Evolutionary conservation across 2,329 filamentous ascomycete species (phyloP).

Genomic region (Penicillium digitatum): DNA sequence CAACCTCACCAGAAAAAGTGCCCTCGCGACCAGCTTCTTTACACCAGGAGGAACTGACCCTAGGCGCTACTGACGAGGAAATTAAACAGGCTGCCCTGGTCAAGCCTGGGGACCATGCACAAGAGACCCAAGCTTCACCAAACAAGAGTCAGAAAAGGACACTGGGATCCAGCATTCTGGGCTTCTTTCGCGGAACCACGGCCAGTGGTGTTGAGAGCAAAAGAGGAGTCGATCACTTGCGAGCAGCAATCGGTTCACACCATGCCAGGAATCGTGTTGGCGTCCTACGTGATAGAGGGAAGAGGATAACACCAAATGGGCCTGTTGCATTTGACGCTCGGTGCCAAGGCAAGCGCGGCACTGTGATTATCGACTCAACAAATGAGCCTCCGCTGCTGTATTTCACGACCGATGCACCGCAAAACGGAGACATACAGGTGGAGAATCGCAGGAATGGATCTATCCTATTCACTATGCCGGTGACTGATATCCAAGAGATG

Average conservation of each 20-base stretch:
- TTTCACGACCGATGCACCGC: conserved; percentile 52
- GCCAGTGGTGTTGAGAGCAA: conserved; percentile 70
- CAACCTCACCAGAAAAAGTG: conserved; percentile 43
- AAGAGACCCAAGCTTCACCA: neutral
- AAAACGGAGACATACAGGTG: conserved; percentile 43
- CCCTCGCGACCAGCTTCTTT: conserved; percentile 51
- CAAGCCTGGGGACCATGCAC: conserved; percentile 43
- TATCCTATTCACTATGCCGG: conserved; percentile 64
- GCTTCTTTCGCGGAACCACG: conserved; percentile 65
- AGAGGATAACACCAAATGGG: conserved; percentile 49
- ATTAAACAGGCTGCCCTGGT: conserved; percentile 59
- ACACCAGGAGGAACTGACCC: conserved; percentile 52
- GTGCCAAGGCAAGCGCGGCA: conserved; percentile 65
- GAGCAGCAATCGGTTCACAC: conserved; percentile 58
- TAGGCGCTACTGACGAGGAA: conserved; percentile 63
- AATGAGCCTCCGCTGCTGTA: conserved; percentile 46
- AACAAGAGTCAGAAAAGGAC: conserved; percentile 30
- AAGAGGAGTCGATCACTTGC: conserved; percentile 66
- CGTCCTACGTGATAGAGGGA: conserved; percentile 54
- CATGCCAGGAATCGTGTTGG: conserved; percentile 69
- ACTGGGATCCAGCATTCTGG: conserved; percentile 50
- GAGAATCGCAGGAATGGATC: conserved; percentile 48
- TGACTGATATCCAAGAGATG: conserved; percentile 67
- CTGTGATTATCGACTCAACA: conserved; percentile 57
- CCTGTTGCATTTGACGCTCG: conserved; percentile 70